A percentile compares a stretch with the other conserved stretches of the same genome.
These are phyloP conservation scores for Schizothecium vesticola DNA, from an alignment of 495 filamentous ascomycete species.

Conservation along the genomic window DNA sequence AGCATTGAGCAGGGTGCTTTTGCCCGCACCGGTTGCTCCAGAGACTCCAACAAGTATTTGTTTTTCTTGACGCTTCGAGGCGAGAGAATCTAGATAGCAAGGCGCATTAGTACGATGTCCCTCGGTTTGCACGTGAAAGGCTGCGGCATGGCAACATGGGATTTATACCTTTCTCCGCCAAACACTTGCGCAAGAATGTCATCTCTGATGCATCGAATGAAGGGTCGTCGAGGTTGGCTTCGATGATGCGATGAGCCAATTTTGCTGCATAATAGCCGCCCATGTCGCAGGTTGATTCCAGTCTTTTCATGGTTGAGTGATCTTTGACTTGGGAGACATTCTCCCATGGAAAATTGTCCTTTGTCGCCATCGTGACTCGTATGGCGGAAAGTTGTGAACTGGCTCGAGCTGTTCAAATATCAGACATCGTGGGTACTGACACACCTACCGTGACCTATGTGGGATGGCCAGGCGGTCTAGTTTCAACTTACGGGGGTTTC, in stretches of 20 bases:
- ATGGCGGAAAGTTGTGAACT: background rate
- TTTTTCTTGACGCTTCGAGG: background rate
- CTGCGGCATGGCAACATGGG: background rate
- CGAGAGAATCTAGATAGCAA: background rate
- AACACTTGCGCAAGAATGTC: background rate
- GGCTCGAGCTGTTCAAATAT: background rate
- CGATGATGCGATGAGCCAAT: background rate
- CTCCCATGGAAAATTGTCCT: background rate
- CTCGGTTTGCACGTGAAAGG: background rate
- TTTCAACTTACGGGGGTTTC: background rate
- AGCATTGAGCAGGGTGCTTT: slow-evolving; percentile 27
- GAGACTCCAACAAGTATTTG: slow-evolving; percentile 22
- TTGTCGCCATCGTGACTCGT: background rate
- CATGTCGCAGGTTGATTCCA: background rate
- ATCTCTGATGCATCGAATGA: background rate
- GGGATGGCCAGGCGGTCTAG: no score
- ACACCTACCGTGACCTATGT: no score
- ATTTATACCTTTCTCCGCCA: background rate
- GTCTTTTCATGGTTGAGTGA: background rate
- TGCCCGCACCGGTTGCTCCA: slow-evolving; percentile 27
- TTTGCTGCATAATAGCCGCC: background rate
- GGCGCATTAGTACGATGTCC: background rate
- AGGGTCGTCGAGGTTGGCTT: background rate
- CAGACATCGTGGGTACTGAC: background rate
- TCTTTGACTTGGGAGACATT: background rate